A percentile compares a stretch with the other conserved stretches of the same genome.
Conservation (phyloP, 305 asterid species). For the Fraxinus velutina region DNA sequence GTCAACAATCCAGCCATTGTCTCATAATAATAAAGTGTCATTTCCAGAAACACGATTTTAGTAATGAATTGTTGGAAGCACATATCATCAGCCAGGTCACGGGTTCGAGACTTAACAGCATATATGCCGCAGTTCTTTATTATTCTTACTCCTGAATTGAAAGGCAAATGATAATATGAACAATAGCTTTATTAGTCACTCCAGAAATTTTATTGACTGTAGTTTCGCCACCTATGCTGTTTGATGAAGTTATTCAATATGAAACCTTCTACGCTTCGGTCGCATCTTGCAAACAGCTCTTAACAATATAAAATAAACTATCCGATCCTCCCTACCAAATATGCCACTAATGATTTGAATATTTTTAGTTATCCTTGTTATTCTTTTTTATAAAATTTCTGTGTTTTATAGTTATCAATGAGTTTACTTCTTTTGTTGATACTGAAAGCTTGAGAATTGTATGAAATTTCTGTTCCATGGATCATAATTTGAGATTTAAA, state of each 20-base stretch:
- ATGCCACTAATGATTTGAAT: background rate
- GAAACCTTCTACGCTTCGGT: background rate
- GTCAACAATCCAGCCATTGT: too few relatives aligned
- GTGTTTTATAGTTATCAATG: background rate
- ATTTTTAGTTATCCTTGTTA: background rate
- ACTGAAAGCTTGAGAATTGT: background rate
- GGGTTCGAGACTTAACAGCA: background rate
- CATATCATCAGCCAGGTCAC: too few relatives aligned
- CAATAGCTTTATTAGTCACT: background rate
- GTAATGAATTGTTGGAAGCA: too few relatives aligned
- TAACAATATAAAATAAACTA: background rate
- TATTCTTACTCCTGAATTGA: background rate
- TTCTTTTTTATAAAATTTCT: background rate
- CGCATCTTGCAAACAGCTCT: background rate
- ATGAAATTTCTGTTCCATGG: background rate
- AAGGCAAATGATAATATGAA: background rate
- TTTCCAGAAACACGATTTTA: too few relatives aligned
- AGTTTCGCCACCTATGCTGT: background rate
- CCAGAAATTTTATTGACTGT: background rate
- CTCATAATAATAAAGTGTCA: too few relatives aligned
- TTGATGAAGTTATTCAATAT: background rate
- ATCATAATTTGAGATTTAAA: background rate
- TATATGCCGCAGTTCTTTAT: background rate
- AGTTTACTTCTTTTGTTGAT: background rate
- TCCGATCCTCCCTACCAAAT: background rate